Percentiles rank a stretch among this genome's conserved stretches.
phyloP scores from a whole-genome alignment of 495 filamentous ascomycete genomes.

The Podospora pseudocomata region DNA sequence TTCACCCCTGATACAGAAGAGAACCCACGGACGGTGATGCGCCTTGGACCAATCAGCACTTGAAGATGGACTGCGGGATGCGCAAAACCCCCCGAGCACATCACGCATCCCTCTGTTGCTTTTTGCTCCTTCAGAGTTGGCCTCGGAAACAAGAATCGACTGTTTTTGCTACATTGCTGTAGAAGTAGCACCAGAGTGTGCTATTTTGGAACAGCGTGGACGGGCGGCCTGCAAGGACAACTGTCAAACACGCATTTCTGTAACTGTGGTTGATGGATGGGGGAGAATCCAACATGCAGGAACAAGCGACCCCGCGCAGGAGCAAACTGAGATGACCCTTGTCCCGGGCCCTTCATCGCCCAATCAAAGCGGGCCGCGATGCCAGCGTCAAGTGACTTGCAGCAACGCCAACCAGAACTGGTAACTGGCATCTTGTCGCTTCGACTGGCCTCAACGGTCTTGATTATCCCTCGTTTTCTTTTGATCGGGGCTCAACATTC shows the following conservation, averaged over 20 bases:
- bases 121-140: not conserved
- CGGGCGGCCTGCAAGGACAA: not conserved
- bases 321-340: constrained; percentile 4
- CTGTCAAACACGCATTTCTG: not conserved
- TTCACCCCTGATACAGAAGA: not conserved
- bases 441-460: not conserved
- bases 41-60: not conserved
- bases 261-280: not conserved
- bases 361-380: constrained; percentile 3
- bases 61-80: not conserved
- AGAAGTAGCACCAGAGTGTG: not conserved
- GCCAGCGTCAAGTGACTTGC: constrained; percentile 5
- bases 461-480: not conserved
- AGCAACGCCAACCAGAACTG: constrained; percentile 1
- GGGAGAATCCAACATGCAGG: constrained; percentile 3
- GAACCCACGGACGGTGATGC: not conserved
- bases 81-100: not conserved
- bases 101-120: not conserved
- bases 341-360: not conserved
- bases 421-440: not conserved
- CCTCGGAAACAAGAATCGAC: not conserved
- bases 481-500: not conserved
- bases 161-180: not conserved
- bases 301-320: constrained; percentile 9
- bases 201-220: constrained; percentile 1